Base-by-base conservation (phyloP, 805 yeast genomes). In the Saccharomycopsis fermentans region DNA sequence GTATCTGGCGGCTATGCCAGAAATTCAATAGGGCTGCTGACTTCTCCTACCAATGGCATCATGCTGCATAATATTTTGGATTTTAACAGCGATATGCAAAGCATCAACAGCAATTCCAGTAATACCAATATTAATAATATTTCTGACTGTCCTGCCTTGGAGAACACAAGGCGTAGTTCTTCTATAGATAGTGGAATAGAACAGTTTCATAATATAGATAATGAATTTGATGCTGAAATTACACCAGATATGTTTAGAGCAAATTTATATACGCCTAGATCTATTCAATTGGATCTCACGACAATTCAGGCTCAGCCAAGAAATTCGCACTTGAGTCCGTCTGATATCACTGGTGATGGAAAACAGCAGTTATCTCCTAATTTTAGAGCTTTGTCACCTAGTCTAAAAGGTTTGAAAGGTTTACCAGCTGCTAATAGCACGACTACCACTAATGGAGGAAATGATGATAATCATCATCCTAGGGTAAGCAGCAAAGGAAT, bases 221-320 rank as follows among this genome's bases (percentile, higher is more conserved):
- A 57, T 36, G 64, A 62, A 36, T 59, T 62, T 39, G 43, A 47
- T n/a, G 37, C 50, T 12, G 60, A 59, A 12, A 48, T 61, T 26
- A 61, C 63, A 12, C 57, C 57, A 29, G 58, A 61, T 19, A 59
- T 61, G 63, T 37, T 56, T 27, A 47, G 59, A 6, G 27, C 64
- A 12, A 62, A 62, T 39, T 59, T 62, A 52, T 62, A 59, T 47
- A 39, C 52, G 8, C 64, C 64, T 21, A 37, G 53, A 8, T 53
- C 60, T n/a, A 55, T 62, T 47, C 59, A 62, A 36, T 54, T 62
- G 52, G 64, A 62, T 53, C 47, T 62, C 5, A 43, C 55, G 17
- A 17, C 61, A n/a, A 52, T 47, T 12, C 64, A 62, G 47, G 64
- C 64, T 1, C 52, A 51, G 35, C 64, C 64, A 21, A 21, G 34